These are phyloP conservation scores for Linnemannia hyalina DNA, from an alignment of 192 early-diverging fungal species.

Conservation along the genomic window DNA sequence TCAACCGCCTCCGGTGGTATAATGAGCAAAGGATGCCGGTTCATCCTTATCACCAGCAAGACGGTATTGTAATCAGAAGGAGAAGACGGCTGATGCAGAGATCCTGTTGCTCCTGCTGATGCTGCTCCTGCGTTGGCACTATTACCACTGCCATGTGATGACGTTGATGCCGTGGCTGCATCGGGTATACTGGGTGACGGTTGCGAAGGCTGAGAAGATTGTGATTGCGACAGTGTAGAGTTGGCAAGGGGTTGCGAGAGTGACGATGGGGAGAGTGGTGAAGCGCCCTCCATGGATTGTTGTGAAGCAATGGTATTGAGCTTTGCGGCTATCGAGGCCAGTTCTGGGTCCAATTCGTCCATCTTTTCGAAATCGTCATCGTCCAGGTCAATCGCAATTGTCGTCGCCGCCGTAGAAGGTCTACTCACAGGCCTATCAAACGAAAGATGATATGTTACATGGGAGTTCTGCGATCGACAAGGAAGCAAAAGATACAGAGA, in stretches of 20 bases:
- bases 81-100: neutral
- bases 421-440: neutral
- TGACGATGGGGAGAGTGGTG: conserved; percentile 14
- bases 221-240: neutral
- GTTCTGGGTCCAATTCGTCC: conserved; percentile 60
- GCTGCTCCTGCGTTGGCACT: neutral
- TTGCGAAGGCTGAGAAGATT: neutral
- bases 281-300: neutral
- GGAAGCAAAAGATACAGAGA: neutral
- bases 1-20: neutral
- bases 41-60: conserved; percentile 8
- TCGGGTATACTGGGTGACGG: neutral
- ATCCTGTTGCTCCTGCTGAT: neutral
- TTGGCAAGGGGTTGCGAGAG: neutral
- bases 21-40: neutral
- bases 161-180: neutral
- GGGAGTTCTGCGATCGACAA: neutral
- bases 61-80: neutral
- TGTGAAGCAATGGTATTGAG: conserved; percentile 4
- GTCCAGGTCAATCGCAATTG: conserved; percentile 12
- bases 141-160: neutral
- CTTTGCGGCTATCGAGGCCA: conserved; percentile 52
- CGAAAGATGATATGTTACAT: neutral
- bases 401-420: neutral
- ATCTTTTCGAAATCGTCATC: neutral